These are phyloP conservation scores for Selaginella moellendorffii DNA, from an alignment of 75 land plant genomes.

Conservation along the genomic window DNA sequence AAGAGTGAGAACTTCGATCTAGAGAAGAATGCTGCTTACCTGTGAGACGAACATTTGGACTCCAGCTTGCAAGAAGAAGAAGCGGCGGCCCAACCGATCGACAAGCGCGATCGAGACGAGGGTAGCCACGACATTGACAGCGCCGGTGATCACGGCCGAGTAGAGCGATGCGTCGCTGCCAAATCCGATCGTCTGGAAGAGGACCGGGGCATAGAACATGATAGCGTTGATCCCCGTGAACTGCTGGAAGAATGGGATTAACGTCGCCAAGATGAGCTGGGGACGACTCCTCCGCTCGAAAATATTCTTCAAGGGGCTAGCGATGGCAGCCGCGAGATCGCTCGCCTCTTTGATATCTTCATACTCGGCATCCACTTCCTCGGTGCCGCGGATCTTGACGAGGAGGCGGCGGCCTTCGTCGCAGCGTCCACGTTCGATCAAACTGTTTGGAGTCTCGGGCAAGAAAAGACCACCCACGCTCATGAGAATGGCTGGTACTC, in stretches of 20 bases:
- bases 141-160: conserved; percentile 60
- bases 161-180: conserved; percentile 22
- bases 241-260: conserved; percentile 61
- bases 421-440: no score
- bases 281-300: conserved; percentile 21
- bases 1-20: conserved; percentile 19
- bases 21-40: no score
- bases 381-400: conserved; percentile 37
- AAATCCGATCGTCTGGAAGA: conserved; percentile 53
- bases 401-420: conserved; percentile 46
- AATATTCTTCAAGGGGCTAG: conserved; percentile 43
- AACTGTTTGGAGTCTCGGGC: no score
- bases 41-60: no score
- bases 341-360: conserved; percentile 54
- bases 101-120: conserved; percentile 21
- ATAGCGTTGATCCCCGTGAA: conserved; percentile 79
- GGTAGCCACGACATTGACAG: conserved; percentile 22
- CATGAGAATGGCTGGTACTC: conserved; percentile 27
- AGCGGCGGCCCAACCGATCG: no score
- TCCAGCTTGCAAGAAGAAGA: no score
- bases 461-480: conserved; percentile 39
- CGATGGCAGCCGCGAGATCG: conserved; percentile 42
- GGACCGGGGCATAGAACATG: conserved; percentile 79
- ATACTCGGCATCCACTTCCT: no score
- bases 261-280: conserved; percentile 26